Conservation (phyloP, 2,329 filamentous ascomycete species). For the Diaporthe humulicola region DNA sequence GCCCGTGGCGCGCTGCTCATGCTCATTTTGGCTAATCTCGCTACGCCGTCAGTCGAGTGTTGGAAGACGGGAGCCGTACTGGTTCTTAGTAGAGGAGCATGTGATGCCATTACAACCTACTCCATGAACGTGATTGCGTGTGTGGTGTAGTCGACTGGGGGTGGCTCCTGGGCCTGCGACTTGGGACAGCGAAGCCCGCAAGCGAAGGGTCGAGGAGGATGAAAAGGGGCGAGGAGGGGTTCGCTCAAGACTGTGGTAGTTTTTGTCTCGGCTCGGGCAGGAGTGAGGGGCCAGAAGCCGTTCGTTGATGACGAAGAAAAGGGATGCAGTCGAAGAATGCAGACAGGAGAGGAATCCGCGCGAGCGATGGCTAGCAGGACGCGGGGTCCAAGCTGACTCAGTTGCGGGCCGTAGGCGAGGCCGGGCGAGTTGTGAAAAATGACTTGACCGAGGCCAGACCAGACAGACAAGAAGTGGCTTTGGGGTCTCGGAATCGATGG, state of each 20-base stretch:
- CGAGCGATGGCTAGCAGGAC: slow-evolving; percentile 35
- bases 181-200: slow-evolving; percentile 12
- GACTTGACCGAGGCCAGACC: slow-evolving; percentile 26
- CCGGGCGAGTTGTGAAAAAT: slow-evolving; percentile 32
- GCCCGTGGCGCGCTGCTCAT: slow-evolving; percentile 66
- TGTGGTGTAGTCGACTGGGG: slow-evolving; percentile 23
- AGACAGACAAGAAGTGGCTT: neutral
- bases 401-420: slow-evolving; percentile 22
- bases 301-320: slow-evolving; percentile 33
- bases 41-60: slow-evolving; percentile 60
- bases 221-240: slow-evolving; percentile 22
- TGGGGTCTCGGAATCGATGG: neutral
- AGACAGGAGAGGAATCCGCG: slow-evolving; percentile 36
- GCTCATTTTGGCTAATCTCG: slow-evolving; percentile 63
- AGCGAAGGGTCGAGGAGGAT: slow-evolving; percentile 25
- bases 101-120: slow-evolving; percentile 62
- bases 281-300: slow-evolving; percentile 32
- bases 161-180: slow-evolving; percentile 24
- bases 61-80: slow-evolving; percentile 70
- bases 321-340: slow-evolving; percentile 39
- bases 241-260: neutral
- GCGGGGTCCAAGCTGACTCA: slow-evolving; percentile 42
- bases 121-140: slow-evolving; percentile 44
- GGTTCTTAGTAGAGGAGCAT: slow-evolving; percentile 71
- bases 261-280: slow-evolving; percentile 25